Percentiles rank a stretch among this genome's conserved stretches.
Conservation (phyloP, 129 eudicot genomes). For the Oenanthe sinensis region DNA sequence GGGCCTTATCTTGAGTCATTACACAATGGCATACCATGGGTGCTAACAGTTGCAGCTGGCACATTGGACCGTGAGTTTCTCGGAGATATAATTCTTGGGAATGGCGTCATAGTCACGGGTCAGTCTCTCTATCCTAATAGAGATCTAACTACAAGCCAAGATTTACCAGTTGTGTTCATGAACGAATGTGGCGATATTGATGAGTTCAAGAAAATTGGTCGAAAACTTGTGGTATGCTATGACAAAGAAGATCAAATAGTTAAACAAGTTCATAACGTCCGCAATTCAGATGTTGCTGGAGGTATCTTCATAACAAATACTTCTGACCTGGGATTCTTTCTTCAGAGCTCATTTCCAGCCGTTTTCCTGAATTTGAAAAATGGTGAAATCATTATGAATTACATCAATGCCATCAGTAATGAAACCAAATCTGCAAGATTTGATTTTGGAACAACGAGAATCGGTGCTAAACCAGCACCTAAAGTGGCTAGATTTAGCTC, state of each 20-base stretch:
- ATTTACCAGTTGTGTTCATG: conserved; percentile 7
- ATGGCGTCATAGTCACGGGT: not conserved
- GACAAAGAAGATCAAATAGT: not conserved
- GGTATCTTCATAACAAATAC: conserved; percentile 1
- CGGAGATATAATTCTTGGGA: not conserved
- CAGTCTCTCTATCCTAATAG: not conserved
- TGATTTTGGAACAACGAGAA: not conserved
- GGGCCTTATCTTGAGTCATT: conserved; percentile 14
- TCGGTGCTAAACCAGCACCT: not conserved
- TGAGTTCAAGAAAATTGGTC: not conserved
- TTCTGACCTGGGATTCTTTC: not conserved
- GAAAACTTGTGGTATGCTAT: not conserved
- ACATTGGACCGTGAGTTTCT: conserved; percentile 3
- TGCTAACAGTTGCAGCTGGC: conserved; percentile 25
- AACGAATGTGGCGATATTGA: not conserved
- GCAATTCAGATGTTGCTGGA: not conserved
- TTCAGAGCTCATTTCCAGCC: conserved; percentile 7
- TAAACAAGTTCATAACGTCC: not conserved
- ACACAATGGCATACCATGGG: conserved; percentile 29
- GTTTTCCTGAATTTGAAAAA: not conserved
- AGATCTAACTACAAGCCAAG: not conserved
- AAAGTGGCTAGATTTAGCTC: not conserved
- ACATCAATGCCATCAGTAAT: not conserved
- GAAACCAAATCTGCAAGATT: conserved; percentile 8
- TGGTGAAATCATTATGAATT: not conserved